These are phyloP conservation scores for Colletotrichum australisinense DNA, from an alignment of 2,329 filamentous ascomycete genomes.

Conservation along the genomic window DNA sequence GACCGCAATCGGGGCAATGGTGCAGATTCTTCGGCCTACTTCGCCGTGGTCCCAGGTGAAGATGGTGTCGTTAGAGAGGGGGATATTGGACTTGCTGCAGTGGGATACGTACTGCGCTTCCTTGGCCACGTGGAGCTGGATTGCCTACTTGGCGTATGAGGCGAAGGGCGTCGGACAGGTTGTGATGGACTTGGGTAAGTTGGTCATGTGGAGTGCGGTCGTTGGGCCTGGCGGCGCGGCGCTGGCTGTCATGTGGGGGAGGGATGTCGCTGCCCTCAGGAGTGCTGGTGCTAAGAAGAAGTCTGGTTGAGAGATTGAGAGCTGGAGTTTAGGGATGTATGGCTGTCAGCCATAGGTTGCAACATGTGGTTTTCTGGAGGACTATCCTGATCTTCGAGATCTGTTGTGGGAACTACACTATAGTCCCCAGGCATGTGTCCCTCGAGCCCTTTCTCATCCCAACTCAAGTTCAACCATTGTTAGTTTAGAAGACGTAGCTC, in stretches of 20 bases:
- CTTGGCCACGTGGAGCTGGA: constrained; percentile 22
- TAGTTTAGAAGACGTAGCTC: no score
- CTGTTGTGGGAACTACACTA: no score
- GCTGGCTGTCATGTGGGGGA: constrained; percentile 38
- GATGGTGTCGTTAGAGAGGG: constrained; percentile 32
- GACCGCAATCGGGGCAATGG: not conserved
- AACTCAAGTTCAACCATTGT: no score
- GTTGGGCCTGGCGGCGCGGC: constrained; percentile 37
- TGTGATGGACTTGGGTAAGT: constrained; percentile 8
- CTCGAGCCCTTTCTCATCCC: no score
- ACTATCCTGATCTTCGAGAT: no score
- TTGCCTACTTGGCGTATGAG: constrained; percentile 30
- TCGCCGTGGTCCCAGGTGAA: not conserved
- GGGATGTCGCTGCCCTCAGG: constrained; percentile 28
- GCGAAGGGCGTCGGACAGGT: not conserved
- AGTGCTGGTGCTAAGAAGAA: not conserved
- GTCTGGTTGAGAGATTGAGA: not conserved
- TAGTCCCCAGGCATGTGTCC: no score
- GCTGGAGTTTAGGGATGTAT: no score
- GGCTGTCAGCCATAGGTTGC: no score
- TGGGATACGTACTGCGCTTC: constrained; percentile 40
- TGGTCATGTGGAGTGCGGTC: constrained; percentile 15
- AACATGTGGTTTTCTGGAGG: no score
- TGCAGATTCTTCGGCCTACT: constrained; percentile 28
- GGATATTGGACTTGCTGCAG: constrained; percentile 34